A percentile compares a stretch with the other conserved stretches of the same genome.
These are phyloP conservation scores for Lagenidium sp. DNA, from an alignment of 352 stramenopile genomes.

Conservation along the genomic window DNA sequence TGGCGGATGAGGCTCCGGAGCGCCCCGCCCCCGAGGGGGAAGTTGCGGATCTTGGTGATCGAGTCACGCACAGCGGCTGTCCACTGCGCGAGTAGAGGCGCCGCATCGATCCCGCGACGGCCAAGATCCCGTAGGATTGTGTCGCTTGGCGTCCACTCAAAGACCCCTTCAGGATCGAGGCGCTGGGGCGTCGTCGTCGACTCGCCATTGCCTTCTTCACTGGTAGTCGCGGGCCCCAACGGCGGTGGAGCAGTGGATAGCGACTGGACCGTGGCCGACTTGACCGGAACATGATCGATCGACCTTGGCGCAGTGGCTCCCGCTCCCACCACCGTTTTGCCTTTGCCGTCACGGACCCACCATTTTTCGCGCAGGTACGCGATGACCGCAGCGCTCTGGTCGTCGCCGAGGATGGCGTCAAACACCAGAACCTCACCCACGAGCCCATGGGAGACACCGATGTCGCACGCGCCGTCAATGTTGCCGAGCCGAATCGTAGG, in stretches of 20 bases:
- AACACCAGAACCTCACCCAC: constrained; percentile 52
- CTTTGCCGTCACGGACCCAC: no score
- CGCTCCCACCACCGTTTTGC: no score
- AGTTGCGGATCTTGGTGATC: constrained; percentile 39
- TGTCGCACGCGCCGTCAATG: constrained; percentile 37
- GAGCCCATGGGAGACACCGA: constrained; percentile 44
- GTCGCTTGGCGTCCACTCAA: constrained; percentile 43
- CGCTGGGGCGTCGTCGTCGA: neutral
- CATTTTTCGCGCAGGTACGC: constrained; percentile 42
- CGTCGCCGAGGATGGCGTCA: constrained; percentile 26
- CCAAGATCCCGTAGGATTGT: constrained; percentile 11
- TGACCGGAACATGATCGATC: neutral
- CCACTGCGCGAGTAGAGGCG: constrained; percentile 22
- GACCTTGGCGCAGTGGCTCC: no score
- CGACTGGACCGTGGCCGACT: neutral
- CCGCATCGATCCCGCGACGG: constrained; percentile 6
- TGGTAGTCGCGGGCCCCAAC: no score
- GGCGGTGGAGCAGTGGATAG: neutral
- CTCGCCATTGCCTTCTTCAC: neutral
- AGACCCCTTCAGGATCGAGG: constrained; percentile 41
- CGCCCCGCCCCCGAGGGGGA: constrained; percentile 42
- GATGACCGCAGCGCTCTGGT: constrained; percentile 19
- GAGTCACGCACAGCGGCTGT: constrained; percentile 28
- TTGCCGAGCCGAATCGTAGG: constrained; percentile 54
- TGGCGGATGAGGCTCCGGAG: constrained; percentile 49